A percentile compares a stretch with the other conserved stretches of the same genome.
Conservation (phyloP, 805 yeast species). For the Candida cerambycidarum region DNA sequence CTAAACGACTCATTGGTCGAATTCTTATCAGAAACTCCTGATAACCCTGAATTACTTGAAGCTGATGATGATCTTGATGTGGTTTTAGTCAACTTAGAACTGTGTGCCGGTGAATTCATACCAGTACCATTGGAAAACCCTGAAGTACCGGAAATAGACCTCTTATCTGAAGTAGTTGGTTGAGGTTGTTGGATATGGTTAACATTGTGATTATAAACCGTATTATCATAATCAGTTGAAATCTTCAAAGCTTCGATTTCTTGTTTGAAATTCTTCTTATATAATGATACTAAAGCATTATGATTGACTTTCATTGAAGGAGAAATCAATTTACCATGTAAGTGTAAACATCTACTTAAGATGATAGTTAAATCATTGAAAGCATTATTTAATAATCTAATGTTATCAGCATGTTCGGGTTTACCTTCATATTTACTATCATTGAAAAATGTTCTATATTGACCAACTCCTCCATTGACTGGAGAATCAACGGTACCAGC, state of each 20-base stretch:
- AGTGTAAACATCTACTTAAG: conserved; percentile 60
- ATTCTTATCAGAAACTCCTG: conserved; percentile 23
- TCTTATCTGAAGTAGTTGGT: conserved; percentile 17
- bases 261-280: conserved; percentile 61
- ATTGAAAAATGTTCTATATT: conserved; percentile 67
- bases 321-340: conserved; percentile 68
- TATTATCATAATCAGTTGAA: conserved; percentile 31
- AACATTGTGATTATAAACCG: conserved; percentile 24
- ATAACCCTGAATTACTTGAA: conserved; percentile 28
- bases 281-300: conserved; percentile 61
- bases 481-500: conserved; percentile 91
- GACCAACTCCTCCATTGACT: conserved; percentile 89
- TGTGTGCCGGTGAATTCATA: conserved; percentile 14
- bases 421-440: conserved; percentile 35
- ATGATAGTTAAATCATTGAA: conserved; percentile 70
- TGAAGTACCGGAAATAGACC: conserved; percentile 18
- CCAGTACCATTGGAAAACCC: conserved; percentile 19
- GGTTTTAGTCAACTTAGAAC: conserved; percentile 26
- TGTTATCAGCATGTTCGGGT: conserved; percentile 28
- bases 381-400: conserved; percentile 45
- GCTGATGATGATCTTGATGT: conserved; percentile 16
- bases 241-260: conserved; percentile 54
- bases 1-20: conserved; percentile 9
- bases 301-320: conserved; percentile 60
- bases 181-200: conserved; percentile 17